Percentiles rank a stretch among this genome's conserved stretches.
Conservation (phyloP, 2,329 filamentous ascomycete genomes). For the Intubia oerlemansii region DNA sequence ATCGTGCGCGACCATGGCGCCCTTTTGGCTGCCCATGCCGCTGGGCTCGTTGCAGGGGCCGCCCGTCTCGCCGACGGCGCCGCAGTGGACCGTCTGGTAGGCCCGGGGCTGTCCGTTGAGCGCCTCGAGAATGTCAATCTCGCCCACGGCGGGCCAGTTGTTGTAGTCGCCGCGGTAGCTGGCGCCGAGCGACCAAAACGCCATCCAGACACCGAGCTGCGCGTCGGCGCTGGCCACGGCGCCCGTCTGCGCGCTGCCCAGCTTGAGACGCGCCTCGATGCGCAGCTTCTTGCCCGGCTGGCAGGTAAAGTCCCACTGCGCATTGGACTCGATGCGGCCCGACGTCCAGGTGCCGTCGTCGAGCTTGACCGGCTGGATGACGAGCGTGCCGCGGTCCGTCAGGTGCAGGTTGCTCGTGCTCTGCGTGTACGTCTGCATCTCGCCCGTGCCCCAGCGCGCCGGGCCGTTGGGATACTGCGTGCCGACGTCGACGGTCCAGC, state of each 20-base stretch:
- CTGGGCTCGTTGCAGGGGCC: constrained; percentile 26
- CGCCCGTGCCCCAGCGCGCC: constrained; percentile 25
- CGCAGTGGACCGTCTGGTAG: constrained; percentile 26
- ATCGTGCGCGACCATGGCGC: constrained; percentile 9
- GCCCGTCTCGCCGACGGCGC: constrained; percentile 17
- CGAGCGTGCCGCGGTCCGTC: constrained; percentile 26
- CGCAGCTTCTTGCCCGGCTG: constrained; percentile 18
- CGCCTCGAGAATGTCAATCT: constrained; percentile 31
- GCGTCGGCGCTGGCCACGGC: constrained; percentile 14
- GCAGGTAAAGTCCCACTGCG: constrained; percentile 22
- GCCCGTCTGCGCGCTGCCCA: constrained; percentile 22
- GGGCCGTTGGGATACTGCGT: constrained; percentile 24
- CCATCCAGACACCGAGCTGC: constrained; percentile 32
- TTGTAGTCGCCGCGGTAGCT: constrained; percentile 19
- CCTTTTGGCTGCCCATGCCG: constrained; percentile 18
- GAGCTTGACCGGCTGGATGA: constrained; percentile 22
- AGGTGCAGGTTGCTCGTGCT: constrained; percentile 25
- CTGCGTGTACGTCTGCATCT: constrained; percentile 23
- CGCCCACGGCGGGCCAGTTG: constrained; percentile 28
- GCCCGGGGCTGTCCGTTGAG: constrained; percentile 22
- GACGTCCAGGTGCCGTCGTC: constrained; percentile 24
- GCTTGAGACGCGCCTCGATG: constrained; percentile 20
- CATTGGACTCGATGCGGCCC: constrained; percentile 27
- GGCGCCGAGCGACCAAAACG: constrained; percentile 31
- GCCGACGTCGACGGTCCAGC: constrained; percentile 23